Evolutionary conservation across 2,329 filamentous ascomycete species (phyloP).

Genomic region (Colletotrichum paranaense): DNA sequence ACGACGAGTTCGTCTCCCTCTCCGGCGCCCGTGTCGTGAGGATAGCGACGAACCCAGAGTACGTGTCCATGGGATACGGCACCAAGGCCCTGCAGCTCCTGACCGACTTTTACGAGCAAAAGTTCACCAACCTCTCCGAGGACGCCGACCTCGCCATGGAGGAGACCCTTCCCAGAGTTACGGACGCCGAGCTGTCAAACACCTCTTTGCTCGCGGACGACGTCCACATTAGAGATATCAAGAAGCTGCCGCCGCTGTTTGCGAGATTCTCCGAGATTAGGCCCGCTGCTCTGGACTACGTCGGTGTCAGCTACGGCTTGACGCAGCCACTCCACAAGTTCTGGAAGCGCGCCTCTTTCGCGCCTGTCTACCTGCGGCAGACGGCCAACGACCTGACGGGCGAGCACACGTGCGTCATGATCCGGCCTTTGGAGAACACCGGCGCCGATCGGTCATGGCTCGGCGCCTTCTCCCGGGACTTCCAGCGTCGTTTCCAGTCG

Average conservation of each 20-base stretch:
- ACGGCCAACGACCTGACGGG: constrained; percentile 96
- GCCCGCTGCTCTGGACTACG: constrained; percentile 85
- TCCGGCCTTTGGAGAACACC: constrained; percentile 77
- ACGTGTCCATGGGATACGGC: constrained; percentile 92
- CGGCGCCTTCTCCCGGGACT: constrained; percentile 90
- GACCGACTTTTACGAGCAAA: constrained; percentile 93
- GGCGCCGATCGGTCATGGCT: constrained; percentile 86
- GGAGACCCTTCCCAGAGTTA: constrained; percentile 80
- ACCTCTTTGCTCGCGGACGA: constrained; percentile 85
- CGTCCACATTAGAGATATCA: constrained; percentile 89
- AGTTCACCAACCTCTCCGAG: constrained; percentile 87
- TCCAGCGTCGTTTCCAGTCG: constrained; percentile 91
- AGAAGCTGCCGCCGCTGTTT: constrained; percentile 93
- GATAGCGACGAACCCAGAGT: constrained; percentile 97
- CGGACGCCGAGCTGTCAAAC: constrained; percentile 83
- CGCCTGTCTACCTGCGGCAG: constrained; percentile 92
- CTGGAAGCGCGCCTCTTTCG: constrained; percentile 91
- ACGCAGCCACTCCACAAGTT: constrained; percentile 92
- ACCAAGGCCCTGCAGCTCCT: constrained; percentile 88
- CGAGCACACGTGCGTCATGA: constrained; percentile 98
- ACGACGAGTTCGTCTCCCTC: constrained; percentile 93
- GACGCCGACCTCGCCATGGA: constrained; percentile 65
- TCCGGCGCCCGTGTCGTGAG: constrained; percentile 93
- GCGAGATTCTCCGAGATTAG: constrained; percentile 86
- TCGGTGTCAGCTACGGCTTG: constrained; percentile 95